Conservation (phyloP, 2,329 filamentous ascomycete genomes). For the Graphilbum sp. region DNA sequence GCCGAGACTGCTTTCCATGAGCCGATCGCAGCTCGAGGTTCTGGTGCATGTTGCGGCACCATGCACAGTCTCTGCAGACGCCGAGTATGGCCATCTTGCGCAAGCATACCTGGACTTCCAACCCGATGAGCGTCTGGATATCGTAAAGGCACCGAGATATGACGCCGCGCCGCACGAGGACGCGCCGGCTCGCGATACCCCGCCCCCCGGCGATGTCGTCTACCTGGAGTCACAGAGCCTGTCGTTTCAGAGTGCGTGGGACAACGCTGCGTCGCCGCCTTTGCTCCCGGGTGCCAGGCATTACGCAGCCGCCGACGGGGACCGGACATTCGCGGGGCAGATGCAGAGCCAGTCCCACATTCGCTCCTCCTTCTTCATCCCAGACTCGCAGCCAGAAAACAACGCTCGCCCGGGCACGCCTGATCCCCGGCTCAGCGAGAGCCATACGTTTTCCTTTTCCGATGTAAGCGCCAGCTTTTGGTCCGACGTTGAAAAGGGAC, state of each 20-base stretch:
- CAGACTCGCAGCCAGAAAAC: constrained; percentile 33
- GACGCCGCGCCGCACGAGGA: background rate
- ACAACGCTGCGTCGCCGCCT: constrained; percentile 14
- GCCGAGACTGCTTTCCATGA: constrained; percentile 2
- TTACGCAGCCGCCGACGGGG: background rate
- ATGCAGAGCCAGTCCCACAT: no score
- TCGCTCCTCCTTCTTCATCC: constrained; percentile 22
- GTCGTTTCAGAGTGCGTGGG: constrained; percentile 16
- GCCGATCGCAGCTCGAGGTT: constrained; percentile 28
- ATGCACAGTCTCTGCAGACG: constrained; percentile 29
- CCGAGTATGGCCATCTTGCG: constrained; percentile 30
- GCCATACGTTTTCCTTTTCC: background rate
- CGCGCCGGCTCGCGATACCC: no score
- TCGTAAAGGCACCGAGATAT: no score
- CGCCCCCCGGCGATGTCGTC: constrained; percentile 8
- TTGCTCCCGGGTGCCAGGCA: no score
- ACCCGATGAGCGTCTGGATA: constrained; percentile 10
- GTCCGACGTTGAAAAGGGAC: background rate
- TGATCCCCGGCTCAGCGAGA: background rate
- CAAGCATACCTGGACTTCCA: constrained; percentile 33
- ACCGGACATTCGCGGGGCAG: no score
- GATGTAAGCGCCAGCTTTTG: background rate
- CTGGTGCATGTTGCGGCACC: constrained; percentile 39
- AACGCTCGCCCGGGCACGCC: no score
- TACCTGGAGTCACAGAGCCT: constrained; percentile 8